These are phyloP conservation scores for Aspergillus sclerotiicarbonarius DNA, from an alignment of 495 filamentous ascomycete species.

Conservation along the genomic window DNA sequence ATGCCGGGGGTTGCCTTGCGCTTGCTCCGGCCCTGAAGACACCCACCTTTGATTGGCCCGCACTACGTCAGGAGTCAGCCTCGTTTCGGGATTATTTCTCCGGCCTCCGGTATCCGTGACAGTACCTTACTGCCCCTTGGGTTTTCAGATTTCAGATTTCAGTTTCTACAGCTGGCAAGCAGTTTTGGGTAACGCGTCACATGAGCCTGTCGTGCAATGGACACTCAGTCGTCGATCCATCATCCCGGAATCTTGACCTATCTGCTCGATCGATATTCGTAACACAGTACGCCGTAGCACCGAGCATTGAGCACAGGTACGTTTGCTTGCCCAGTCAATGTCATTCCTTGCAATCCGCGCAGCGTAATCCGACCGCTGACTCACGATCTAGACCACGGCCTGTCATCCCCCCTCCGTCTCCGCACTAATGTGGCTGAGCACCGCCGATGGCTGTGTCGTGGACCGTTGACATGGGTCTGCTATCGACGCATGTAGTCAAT, in stretches of 20 bases:
- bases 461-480: not conserved
- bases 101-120: not conserved
- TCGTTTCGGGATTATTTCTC: not conserved
- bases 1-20: not conserved
- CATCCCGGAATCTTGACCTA: too few species aligned
- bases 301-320: too few species aligned
- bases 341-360: not conserved
- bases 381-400: not conserved
- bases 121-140: not conserved
- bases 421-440: not conserved
- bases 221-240: too few species aligned
- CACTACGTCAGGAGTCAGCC: not conserved
- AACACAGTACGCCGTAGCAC: too few species aligned
- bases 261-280: too few species aligned
- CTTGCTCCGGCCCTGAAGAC: not conserved
- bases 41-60: not conserved
- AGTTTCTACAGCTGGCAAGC: constrained; percentile 1
- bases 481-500: not conserved
- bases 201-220: not conserved
- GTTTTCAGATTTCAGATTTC: not conserved
- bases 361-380: not conserved
- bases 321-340: not conserved
- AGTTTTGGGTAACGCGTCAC: constrained; percentile 7
- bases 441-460: not conserved
- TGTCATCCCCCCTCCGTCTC: not conserved